These are phyloP conservation scores for Ampelomyces quisqualis DNA, from an alignment of 2,329 filamentous ascomycete species.

Conservation along the genomic window DNA sequence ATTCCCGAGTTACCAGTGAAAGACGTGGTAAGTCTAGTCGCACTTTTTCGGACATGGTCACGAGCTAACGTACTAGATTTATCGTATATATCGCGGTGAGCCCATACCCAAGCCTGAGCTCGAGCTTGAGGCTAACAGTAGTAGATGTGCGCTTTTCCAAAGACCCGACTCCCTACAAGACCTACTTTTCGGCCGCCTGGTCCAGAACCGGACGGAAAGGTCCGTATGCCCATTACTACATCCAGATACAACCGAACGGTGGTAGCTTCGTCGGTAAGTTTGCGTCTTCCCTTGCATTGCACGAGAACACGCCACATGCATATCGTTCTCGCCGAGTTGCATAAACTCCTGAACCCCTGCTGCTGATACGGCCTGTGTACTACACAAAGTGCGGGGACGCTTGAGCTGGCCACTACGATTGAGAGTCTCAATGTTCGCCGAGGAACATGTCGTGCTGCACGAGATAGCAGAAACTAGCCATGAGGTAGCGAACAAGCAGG, in stretches of 20 bases:
- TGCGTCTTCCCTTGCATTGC: constrained; percentile 3
- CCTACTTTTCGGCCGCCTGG: constrained; percentile 83
- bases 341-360: neutral
- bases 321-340: neutral
- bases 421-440: neutral
- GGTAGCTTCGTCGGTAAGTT: constrained; percentile 69
- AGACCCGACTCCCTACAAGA: constrained; percentile 86
- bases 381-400: neutral
- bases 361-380: neutral
- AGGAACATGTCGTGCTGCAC: too few species aligned
- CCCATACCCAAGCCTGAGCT: neutral
- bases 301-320: neutral
- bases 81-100: constrained; percentile 72
- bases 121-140: constrained; percentile 3
- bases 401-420: neutral
- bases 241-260: constrained; percentile 71
- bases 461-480: too few species aligned
- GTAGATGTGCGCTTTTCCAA: constrained; percentile 77
- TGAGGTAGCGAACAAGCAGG: too few species aligned
- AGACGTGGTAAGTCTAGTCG: constrained; percentile 63
- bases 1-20: constrained; percentile 84
- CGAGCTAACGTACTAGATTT: constrained; percentile 54
- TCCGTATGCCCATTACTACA: constrained; percentile 72
- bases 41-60: neutral
- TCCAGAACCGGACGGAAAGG: constrained; percentile 79